A percentile compares a stretch with the other conserved stretches of the same genome.
Conservation (phyloP, 257 asterid genomes). For the Plectranthus barbatus region DNA sequence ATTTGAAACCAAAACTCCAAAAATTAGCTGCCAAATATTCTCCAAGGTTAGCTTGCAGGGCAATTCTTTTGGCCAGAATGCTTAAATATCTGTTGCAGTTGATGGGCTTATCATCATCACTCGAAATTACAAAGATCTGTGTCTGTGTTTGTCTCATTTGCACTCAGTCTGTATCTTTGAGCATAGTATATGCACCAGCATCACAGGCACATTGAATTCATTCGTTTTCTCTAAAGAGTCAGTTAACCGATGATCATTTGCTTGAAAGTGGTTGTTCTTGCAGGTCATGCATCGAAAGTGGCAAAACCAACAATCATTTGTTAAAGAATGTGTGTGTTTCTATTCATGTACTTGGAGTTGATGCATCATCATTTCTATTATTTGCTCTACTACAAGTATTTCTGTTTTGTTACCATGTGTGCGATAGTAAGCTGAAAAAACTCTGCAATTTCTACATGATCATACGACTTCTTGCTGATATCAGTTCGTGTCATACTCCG, state of each 20-base stretch:
- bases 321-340: neutral
- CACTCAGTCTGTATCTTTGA: no score
- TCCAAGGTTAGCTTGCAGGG: conserved; percentile 56
- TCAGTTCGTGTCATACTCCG: neutral
- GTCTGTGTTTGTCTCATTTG: no score
- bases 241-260: no score
- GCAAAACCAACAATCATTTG: no score
- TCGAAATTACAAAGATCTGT: no score
- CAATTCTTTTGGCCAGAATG: neutral
- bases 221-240: no score
- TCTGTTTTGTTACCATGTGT: neutral
- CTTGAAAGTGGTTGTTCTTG: no score
- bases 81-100: neutral
- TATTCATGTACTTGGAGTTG: neutral
- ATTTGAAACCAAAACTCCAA: conserved; percentile 86
- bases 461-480: neutral
- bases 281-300: no score
- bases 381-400: neutral
- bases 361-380: neutral
- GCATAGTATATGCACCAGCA: no score
- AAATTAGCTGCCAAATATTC: conserved; percentile 79
- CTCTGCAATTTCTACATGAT: neutral
- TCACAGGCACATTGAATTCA: no score
- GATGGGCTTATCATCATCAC: neutral
- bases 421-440: neutral